These are phyloP conservation scores for Barnettozyma siamensis DNA, from an alignment of 805 yeast genomes.

Conservation along the genomic window DNA sequence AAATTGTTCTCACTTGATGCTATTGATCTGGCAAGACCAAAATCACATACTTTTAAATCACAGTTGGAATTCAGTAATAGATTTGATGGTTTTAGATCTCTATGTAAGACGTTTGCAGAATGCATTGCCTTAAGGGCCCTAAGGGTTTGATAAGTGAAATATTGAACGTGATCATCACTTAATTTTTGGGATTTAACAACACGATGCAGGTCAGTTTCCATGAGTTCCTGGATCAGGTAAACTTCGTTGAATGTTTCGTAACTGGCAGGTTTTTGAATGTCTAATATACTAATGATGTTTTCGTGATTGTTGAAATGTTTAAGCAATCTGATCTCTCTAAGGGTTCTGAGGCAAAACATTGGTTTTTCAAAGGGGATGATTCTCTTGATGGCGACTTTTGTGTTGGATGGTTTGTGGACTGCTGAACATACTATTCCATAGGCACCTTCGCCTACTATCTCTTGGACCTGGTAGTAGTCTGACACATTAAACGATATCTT, in stretches of 20 bases:
- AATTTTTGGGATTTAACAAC: constrained; percentile 52
- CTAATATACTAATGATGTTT: constrained; percentile 61
- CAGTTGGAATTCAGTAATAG: constrained; percentile 62
- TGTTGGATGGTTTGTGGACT: constrained; percentile 51
- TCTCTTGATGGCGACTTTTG: constrained; percentile 71
- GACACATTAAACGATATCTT: constrained; percentile 59
- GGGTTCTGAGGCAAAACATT: constrained; percentile 61
- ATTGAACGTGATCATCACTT: constrained; percentile 64
- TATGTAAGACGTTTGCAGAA: constrained; percentile 65
- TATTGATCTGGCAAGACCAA: constrained; percentile 62
- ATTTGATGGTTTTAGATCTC: constrained; percentile 76
- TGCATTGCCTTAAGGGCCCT: constrained; percentile 69
- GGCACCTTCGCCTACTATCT: constrained; percentile 74
- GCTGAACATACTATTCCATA: constrained; percentile 77
- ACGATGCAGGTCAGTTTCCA: constrained; percentile 69
- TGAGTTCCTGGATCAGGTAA: constrained; percentile 67
- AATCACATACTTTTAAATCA: constrained; percentile 73
- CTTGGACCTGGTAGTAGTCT: constrained; percentile 51
- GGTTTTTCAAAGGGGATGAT: constrained; percentile 65
- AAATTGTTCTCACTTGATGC: constrained; percentile 42
- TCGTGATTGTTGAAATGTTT: constrained; percentile 63
- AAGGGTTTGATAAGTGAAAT: constrained; percentile 62
- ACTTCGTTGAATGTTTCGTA: constrained; percentile 64
- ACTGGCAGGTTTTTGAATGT: constrained; percentile 57
- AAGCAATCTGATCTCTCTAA: constrained; percentile 63